Percentiles rank a stretch among this genome's conserved stretches.
Evolutionary conservation across 2,329 filamentous ascomycete genomes (phyloP).

Genomic region (Alternaria arborescens): DNA sequence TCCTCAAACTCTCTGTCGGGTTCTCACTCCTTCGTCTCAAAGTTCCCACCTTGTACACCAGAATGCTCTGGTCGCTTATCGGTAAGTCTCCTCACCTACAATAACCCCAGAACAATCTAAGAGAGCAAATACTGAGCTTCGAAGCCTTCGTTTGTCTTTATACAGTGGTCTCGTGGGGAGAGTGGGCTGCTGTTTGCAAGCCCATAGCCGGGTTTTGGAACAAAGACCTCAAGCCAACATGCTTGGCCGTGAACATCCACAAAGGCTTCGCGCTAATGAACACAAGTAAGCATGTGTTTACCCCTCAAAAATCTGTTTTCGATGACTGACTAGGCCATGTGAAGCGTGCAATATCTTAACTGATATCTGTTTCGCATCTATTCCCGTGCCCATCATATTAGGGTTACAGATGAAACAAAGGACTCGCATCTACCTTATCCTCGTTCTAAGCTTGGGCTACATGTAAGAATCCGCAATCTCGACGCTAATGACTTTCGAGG

Average conservation of each 20-base stretch:
- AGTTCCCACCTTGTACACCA: neutral
- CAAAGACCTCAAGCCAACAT: neutral
- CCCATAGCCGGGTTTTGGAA: neutral
- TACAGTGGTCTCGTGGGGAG: neutral
- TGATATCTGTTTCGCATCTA: constrained; percentile 1
- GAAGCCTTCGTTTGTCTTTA: neutral
- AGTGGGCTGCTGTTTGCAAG: constrained; percentile 2
- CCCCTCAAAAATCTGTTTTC: neutral
- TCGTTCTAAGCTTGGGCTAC: neutral
- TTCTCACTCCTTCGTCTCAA: neutral
- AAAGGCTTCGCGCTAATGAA: constrained; percentile 1
- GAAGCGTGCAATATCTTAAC: constrained; percentile 1
- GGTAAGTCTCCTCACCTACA: neutral
- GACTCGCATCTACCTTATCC: neutral
- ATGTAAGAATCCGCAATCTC: neutral
- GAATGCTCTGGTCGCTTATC: neutral
- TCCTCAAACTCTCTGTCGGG: neutral
- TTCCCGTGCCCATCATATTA: neutral
- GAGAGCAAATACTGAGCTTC: neutral
- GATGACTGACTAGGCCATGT: neutral
- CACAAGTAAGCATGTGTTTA: neutral
- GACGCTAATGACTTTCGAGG: no score
- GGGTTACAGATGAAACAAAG: neutral
- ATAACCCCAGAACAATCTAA: neutral
- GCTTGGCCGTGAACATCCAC: neutral